Base-by-base conservation (phyloP, 2,329 filamentous ascomycete genomes). In the Hymenoscyphus fructigenus region DNA sequence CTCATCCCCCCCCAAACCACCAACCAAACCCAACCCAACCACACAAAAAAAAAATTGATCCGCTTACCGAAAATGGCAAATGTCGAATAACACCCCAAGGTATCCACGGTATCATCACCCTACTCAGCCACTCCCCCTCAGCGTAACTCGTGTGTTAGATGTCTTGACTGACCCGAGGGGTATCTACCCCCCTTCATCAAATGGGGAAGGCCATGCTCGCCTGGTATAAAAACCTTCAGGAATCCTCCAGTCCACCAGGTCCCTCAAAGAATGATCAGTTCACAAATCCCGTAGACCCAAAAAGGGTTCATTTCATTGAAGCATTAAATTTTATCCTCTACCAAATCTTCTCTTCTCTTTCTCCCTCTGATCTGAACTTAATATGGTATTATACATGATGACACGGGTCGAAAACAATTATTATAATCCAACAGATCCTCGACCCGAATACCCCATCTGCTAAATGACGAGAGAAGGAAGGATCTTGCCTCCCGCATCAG, bases 381-480 rank as follows among this genome's bases (percentile, higher is more conserved):
- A 2, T 32, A 57, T 57, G 53, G 29, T 57, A 57, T 29, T 32
- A 57, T 57, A 57, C 53, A 57, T 29, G 26, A 28, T 28, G 28
- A 57, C 53, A 17, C 12, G 14, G 53, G 53, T n/a, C 53, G 53
- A 57, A 17, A 12, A 29, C 26, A 57, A 28, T 28, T 57, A 57
- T 57, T 34, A 57, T 57, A 57, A 57, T 28, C 53, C 53, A 57
- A 57, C 14, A 17, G n/a, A 10, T 32, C 53, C 26, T 29, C 32
- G 53, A 26, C 20, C 34, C 28, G 26, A 9, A 20, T 20, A 50
- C 38, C 29, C 20, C 28, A 32, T 65, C 53, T 65, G 28, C 38
- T 59, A 47, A 59, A 32, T 58, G 56, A 65, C 36, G 38, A 62
- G 36, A 23, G 29, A 62, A 64, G 20, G 20, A 56, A 64, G 50